Evolutionary conservation across 805 yeast genomes (phyloP).

Genomic region (Ogataea polymorpha): DNA sequence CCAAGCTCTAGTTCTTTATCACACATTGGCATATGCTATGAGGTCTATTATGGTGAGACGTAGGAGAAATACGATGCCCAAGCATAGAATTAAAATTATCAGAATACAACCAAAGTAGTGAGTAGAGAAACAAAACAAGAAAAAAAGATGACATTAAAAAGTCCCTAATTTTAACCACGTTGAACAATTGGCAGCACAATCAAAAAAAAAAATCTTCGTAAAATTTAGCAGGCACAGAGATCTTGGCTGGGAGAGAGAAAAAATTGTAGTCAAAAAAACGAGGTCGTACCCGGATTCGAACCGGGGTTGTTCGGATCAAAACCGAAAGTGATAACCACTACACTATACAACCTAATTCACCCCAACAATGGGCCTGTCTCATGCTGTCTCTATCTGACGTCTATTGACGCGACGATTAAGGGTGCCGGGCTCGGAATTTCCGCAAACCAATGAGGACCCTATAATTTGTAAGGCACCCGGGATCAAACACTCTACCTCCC

Average conservation of each 20-base stretch:
- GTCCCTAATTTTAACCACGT: conserved; percentile 4
- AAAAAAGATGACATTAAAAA: conserved; percentile 4
- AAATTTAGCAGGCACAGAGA: too few species aligned
- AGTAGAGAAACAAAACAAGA: conserved; percentile 6
- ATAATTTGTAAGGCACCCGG: not conserved
- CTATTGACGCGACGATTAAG: conserved; percentile 7
- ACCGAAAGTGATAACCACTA: conserved; percentile 81
- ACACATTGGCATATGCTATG: conserved; percentile 3
- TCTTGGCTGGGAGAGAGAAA: not conserved
- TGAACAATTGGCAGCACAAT: not conserved
- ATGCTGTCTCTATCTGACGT: conserved; percentile 30
- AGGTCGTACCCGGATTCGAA: conserved; percentile 85
- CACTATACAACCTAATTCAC: conserved; percentile 49
- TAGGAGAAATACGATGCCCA: not conserved
- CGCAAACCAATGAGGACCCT: conserved; percentile 4
- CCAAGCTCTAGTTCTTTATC: conserved; percentile 1
- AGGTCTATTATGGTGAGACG: not conserved
- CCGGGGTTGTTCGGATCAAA: conserved; percentile 81
- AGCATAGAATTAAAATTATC: conserved; percentile 5
- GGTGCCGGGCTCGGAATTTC: conserved; percentile 13
- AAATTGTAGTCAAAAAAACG: conserved; percentile 14
- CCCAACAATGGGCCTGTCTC: conserved; percentile 55
- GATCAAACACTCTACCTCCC: not conserved
- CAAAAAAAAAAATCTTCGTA: conserved; percentile 36
- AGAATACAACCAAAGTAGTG: not conserved